Evolutionary conservation across 2,329 filamentous ascomycete species (phyloP), one percentile per base, ranked within the genome.

Genomic region (Ceratocystis destructans): DNA sequence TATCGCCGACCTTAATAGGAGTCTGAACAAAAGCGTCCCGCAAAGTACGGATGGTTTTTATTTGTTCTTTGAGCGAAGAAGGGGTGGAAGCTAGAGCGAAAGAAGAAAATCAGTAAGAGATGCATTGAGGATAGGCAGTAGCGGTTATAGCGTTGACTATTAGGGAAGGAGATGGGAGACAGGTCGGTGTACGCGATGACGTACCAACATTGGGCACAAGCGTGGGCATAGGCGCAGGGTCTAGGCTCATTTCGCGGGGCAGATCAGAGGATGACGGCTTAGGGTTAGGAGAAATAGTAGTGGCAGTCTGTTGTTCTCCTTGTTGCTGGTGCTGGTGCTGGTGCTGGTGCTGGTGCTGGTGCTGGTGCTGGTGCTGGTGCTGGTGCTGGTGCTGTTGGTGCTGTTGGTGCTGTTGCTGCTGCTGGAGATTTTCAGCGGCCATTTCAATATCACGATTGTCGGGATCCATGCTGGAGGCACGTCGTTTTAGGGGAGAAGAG

Each of bases 1-100:
- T 81, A 67, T 89, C 83, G n/a, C 87, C 87, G 69, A 92, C 88
- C 67, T 83, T 76, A n/a, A 86, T 74, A 6, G 82, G 79, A 0
- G 74, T 73, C 61, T 81, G 78, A n/a, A 76, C 74, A 61, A 80
- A 80, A 10, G 81, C 79, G 69, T 81, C 76, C 31, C 83, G 74
- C 31, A 92, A 76, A 41, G 80, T 79, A 71, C 83, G 82, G 63
- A 96, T 89, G 46, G 84, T 84, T 67, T 82, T 82, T 67, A 96
- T 85, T 74, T 96, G 93, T 67, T 81, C 78, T 44, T 73, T 70
- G 33, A 80, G 71, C 2, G 78, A 74, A 20, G 78, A 78, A 2
- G 53, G 63, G 59, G 55, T 25, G 31, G 55, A n/a, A 37, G 3
- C 20, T 48, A 55, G 50, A 46, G 12, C 2, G 20, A 7, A 2